A percentile compares a stretch with the other conserved stretches of the same genome.
These are phyloP conservation scores for Umbilicus rupestris DNA, from an alignment of 164 flowering plant genomes.

Conservation along the genomic window DNA sequence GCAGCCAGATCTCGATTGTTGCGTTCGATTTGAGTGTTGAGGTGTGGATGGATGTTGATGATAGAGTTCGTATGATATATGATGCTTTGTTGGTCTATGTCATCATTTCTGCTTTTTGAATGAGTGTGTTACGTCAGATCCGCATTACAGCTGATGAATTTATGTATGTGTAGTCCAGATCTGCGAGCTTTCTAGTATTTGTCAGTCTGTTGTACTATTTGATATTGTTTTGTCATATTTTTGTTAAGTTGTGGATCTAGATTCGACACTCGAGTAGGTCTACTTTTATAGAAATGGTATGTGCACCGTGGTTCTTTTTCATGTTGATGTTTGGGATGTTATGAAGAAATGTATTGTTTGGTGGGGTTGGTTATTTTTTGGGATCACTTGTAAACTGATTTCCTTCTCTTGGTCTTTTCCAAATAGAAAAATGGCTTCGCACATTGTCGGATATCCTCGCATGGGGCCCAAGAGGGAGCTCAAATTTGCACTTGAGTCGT, in stretches of 20 bases:
- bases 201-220: too few relatives aligned
- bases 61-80: too few relatives aligned
- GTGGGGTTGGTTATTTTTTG: neutral
- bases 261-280: neutral
- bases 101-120: neutral
- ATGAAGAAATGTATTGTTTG: neutral
- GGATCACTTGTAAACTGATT: neutral
- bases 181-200: neutral
- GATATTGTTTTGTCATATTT: too few relatives aligned
- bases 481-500: constrained; percentile 77
- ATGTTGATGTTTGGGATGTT: neutral
- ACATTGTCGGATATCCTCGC: constrained; percentile 82
- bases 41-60: too few relatives aligned
- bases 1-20: neutral
- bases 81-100: neutral
- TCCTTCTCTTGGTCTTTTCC: neutral
- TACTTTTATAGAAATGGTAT: too few relatives aligned
- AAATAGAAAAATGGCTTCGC: constrained; percentile 69
- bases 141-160: neutral
- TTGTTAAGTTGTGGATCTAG: neutral
- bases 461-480: constrained; percentile 94
- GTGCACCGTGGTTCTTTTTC: neutral
- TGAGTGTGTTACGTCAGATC: neutral
- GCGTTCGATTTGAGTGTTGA: neutral
- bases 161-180: neutral